Evolutionary conservation across 345 rosid genomes (phyloP).

Genomic region (Salix brachista): DNA sequence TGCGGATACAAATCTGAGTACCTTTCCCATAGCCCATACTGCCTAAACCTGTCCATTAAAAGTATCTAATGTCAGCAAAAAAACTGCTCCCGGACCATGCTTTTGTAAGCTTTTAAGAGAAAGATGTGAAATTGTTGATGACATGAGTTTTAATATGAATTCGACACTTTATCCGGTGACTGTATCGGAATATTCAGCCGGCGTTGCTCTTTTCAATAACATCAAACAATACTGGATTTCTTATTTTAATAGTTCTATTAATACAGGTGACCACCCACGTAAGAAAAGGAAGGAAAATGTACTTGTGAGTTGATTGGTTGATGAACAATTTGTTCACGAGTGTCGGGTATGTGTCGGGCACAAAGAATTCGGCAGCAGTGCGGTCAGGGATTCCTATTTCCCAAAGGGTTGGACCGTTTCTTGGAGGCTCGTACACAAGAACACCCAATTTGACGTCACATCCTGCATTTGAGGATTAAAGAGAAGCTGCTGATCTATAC

Average conservation of each 20-base stretch:
- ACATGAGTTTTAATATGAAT: neutral
- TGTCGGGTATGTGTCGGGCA: conserved; percentile 59
- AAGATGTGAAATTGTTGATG: neutral
- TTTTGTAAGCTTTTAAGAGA: neutral
- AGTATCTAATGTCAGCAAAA: neutral
- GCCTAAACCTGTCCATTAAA: conserved; percentile 50
- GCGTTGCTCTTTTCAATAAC: too few species aligned
- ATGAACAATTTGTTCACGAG: conserved; percentile 42
- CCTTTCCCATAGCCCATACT: conserved; percentile 72
- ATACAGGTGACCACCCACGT: neutral
- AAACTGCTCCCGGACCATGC: neutral
- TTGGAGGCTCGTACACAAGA: conserved; percentile 54
- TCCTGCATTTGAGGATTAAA: conserved; percentile 36
- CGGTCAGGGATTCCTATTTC: conserved; percentile 86
- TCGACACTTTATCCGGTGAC: too few species aligned
- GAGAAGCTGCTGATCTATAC: too few species aligned
- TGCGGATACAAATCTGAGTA: conserved; percentile 53
- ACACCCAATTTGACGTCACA: conserved; percentile 34
- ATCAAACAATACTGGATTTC: too few species aligned
- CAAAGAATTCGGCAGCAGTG: conserved; percentile 60
- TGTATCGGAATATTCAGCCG: too few species aligned
- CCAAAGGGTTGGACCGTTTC: conserved; percentile 78
- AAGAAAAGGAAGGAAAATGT: neutral
- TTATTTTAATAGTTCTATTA: too few species aligned
- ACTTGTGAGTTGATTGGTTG: conserved; percentile 33